Conservation (phyloP, 495 filamentous ascomycete genomes). For the Aspergillus campestris region DNA sequence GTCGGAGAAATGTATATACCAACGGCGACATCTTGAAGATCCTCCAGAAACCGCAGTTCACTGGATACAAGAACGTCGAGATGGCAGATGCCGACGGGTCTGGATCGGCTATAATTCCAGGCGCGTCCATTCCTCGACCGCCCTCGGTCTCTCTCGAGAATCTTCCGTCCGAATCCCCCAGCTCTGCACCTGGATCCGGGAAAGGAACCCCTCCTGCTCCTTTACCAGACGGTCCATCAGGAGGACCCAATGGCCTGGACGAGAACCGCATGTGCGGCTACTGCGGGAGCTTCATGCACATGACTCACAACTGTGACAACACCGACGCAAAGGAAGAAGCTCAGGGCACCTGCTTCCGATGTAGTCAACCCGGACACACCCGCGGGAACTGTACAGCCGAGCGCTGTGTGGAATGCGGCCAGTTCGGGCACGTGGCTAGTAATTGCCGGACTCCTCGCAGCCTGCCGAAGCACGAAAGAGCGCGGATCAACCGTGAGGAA, state of each 20-base stretch:
- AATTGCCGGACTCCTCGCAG: slow-evolving; percentile 24
- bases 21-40: slow-evolving; percentile 53
- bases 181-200: slow-evolving; percentile 19
- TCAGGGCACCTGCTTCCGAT: slow-evolving; percentile 37
- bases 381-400: slow-evolving; percentile 28
- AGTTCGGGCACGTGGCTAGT: slow-evolving; percentile 30
- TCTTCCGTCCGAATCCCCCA: slow-evolving; percentile 17
- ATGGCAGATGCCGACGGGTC: slow-evolving; percentile 34
- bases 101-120: slow-evolving; percentile 6
- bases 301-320: slow-evolving; percentile 42
- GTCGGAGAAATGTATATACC: slow-evolving; percentile 64
- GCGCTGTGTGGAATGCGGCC: slow-evolving; percentile 40
- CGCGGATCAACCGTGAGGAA: slow-evolving; percentile 26
- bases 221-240: slow-evolving; percentile 32
- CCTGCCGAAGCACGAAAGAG: slow-evolving; percentile 30
- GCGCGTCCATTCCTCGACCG: slow-evolving; percentile 16
- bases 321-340: slow-evolving; percentile 27
- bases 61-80: slow-evolving; percentile 37
- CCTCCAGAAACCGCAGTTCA: slow-evolving; percentile 42
- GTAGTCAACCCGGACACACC: slow-evolving; percentile 32
- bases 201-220: slow-evolving; percentile 17
- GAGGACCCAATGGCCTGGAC: slow-evolving; percentile 39
- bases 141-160: slow-evolving; percentile 18
- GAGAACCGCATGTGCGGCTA: slow-evolving; percentile 31
- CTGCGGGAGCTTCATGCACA: slow-evolving; percentile 43